Evolutionary conservation across 2,329 filamentous ascomycete species (phyloP), one percentile per base, ranked within the genome.

Genomic region (Aspergillus sp.): DNA sequence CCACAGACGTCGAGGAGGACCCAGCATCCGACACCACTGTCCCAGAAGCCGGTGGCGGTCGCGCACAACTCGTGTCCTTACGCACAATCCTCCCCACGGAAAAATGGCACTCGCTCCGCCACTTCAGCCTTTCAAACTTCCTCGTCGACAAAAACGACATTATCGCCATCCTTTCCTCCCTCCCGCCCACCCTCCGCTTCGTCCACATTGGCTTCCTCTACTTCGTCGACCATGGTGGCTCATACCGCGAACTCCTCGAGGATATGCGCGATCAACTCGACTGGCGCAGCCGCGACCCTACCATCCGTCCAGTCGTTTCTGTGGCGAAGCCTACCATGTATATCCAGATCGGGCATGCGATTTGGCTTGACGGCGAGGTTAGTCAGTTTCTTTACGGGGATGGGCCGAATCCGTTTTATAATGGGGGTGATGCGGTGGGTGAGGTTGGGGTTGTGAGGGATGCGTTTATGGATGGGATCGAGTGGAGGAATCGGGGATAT

Each of bases 381-480:
- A 6, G 56, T 1, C 45, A 63, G 11, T 69, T 68, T 52, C 46
- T 71, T 3, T 70, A 72, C 49, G 12, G 53, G 12, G 41, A 58
- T 7, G 68, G 66, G 24, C 50, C 54, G 23, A 68, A 66, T 52
- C 68, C 67, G 1, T 70, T 65, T 76, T 40, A 12, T 31, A 7
- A 21, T 39, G 1, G 27, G 12, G 33, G 33, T 35, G 33, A 35
- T 14, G 33, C 33, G 33, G 33, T 35, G 33, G 33, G 33, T 35
- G 33, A 35, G 33, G 33, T 35, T 35, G 33, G 33, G 33, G 33
- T 35, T 35, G 33, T 35, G 33, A 35, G 33, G 31, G 52, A 54
- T 46, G 44, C 52, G 43, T 54, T 54, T 46, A 74, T 31, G 70
- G 75, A 2, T 63, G 75, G 39, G 74, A 71, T 7, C 74, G 73